A percentile compares a stretch with the other conserved stretches of the same genome.
Conservation (phyloP, 345 rosid genomes). For the Angophora floribunda region DNA sequence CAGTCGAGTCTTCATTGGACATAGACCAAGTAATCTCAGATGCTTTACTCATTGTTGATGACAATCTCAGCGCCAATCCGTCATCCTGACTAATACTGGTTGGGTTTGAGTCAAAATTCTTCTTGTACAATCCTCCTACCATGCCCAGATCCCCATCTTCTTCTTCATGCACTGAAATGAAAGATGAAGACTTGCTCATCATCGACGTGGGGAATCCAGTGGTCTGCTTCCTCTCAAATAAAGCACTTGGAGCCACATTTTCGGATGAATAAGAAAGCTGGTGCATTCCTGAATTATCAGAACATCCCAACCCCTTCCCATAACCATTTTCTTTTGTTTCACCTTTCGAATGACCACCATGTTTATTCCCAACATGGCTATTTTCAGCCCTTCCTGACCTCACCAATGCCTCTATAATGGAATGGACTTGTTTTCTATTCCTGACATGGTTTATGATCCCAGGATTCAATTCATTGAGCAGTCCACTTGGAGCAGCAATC, state of each 20-base stretch:
- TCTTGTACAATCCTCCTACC: conserved; percentile 10
- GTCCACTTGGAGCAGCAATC: conserved; percentile 87
- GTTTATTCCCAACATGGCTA: conserved; percentile 9
- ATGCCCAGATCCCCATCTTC: conserved; percentile 19
- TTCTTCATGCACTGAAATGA: conserved; percentile 7
- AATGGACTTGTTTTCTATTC: conserved; percentile 80
- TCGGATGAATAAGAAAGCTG: conserved; percentile 14
- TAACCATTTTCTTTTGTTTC: conserved; percentile 9
- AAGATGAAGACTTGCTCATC: conserved; percentile 6
- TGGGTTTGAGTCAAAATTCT: conserved; percentile 2
- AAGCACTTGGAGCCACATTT: conserved; percentile 12
- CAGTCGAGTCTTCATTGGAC: conserved; percentile 32
- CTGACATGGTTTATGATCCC: conserved; percentile 92
- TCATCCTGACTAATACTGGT: conserved; percentile 20
- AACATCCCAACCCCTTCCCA: conserved; percentile 8
- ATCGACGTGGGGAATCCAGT: conserved; percentile 4
- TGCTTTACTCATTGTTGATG: conserved; percentile 32
- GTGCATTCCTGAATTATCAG: conserved; percentile 12
- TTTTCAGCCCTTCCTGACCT: conserved; percentile 38
- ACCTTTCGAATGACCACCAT: conserved; percentile 19
- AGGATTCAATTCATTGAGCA: conserved; percentile 78
- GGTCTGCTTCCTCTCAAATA: conserved; percentile 14
- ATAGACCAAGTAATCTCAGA: conserved; percentile 30
- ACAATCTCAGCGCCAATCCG: conserved; percentile 33
- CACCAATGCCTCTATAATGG: conserved; percentile 76